Evolutionary conservation across 2,329 filamentous ascomycete genomes (phyloP), one percentile per base, ranked within the genome.

Genomic region (Trichoderma sp.): DNA sequence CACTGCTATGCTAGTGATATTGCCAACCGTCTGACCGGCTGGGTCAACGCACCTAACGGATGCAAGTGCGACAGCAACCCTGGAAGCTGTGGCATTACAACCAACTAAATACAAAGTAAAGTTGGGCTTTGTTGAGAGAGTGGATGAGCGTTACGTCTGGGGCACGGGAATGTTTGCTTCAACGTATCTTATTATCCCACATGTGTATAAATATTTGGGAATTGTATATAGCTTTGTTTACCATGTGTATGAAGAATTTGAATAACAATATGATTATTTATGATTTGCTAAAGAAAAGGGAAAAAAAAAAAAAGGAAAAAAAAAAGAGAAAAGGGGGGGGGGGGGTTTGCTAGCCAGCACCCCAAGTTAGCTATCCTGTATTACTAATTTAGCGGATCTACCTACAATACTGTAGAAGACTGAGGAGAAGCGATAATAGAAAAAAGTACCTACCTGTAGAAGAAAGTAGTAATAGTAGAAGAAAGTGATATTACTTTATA

Each of bases 11-110:
- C 69, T 10, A 65, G 69, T 27, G 69, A 72, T 37, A 70, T 73
- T 45, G 71, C 71, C 13, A 72, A 72, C 70, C 70, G 71, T 34
- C 57, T 72, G 39, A 70, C 65, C 17, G 71, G 72, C 34, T 73
- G 72, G 72, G 69, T 73, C 5, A 69, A 67, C 15, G 71, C 71
- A 5, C 15, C 53, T 10, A 66, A 48, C 8, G 32, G 61, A 17
- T 73, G 72, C 69, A 71, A 67, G 34, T 73, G 72, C 39, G 72
- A 73, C 52, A 65, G 65, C 52, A 58, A 70, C 42, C 42, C 42
- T 8, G 32, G n/a, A 5, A 53, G 42, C 54, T 67, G 64, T 5
- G 63, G 63, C 1, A 35, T 65, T 6, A 32, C 12, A 7, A 57
- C 48, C 1, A 32, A 42, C 34, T 64, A 54, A 64, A 27, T 13